These are phyloP conservation scores for Ascochyta pisi DNA, from an alignment of 2,329 filamentous ascomycete genomes.

Conservation along the genomic window DNA sequence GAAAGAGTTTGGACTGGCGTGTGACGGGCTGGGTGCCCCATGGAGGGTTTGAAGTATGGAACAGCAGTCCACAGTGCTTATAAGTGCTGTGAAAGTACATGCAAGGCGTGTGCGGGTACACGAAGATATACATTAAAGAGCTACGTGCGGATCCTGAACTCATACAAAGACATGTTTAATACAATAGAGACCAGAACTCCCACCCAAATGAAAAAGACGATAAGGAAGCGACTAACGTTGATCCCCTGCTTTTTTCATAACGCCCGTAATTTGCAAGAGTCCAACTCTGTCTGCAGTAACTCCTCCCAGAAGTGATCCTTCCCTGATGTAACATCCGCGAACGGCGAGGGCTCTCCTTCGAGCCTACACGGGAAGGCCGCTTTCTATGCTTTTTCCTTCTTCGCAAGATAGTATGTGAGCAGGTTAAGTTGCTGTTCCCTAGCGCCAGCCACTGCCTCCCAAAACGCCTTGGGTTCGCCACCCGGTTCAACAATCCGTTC, in stretches of 20 bases:
- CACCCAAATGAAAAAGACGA: background rate
- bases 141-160: background rate
- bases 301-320: background rate
- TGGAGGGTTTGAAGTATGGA: background rate
- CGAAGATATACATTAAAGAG: slow-evolving; percentile 1
- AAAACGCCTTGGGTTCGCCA: slow-evolving; percentile 62
- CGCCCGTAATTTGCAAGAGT: slow-evolving; percentile 4
- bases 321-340: background rate
- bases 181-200: background rate
- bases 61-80: too few relatives aligned
- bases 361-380: background rate
- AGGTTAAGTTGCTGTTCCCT: slow-evolving; percentile 77
- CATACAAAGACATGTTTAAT: background rate
- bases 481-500: slow-evolving; percentile 45
- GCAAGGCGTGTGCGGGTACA: too few relatives aligned
- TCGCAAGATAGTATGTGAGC: slow-evolving; percentile 80
- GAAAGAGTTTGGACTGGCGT: background rate
- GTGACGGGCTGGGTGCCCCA: background rate
- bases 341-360: background rate
- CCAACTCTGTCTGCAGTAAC: background rate
- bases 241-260: slow-evolving; percentile 1
- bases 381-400: slow-evolving; percentile 37
- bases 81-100: too few relatives aligned
- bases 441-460: slow-evolving; percentile 68
- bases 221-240: slow-evolving; percentile 1